Base-by-base conservation (phyloP, 441 rosid genomes). In the Pelargonium myrrhifolium region DNA sequence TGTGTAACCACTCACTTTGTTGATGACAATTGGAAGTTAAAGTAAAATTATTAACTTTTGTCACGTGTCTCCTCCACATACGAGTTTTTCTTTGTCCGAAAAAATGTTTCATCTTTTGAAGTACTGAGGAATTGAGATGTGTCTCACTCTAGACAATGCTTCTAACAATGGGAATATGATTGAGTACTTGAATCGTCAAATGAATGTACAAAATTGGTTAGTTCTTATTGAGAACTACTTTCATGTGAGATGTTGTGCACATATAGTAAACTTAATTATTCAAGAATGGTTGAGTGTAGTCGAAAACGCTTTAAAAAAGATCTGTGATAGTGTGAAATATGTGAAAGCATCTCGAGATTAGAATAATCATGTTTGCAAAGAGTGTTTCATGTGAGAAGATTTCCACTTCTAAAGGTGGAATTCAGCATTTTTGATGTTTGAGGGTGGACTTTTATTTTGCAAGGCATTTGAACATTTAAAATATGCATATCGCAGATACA, bases 241-340 rank as follows among this genome's bases (percentile, higher is more conserved):
- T n/a, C n/a, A n/a, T n/a, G n/a, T n/a, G n/a, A 20, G 70, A 1
- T 75, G 72, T 67, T 67, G 45, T 15, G 74, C 65, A 9, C 68
- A 75, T 58, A 64, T 56, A 11, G 20, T 71, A 6, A 56, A 71
- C 17, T 69, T 60, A 47, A 65, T 65, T 1, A 58, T 39, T 2
- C 51, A 55, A 51, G 68, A 72, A 2, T 67, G 68, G 15, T 2
- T 72, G 18, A 67, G 67, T 39, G 45, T 45, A 0, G 14, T 51
- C 5, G 64, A 35, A 60, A 15, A 26, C 9, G n/a, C 6, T 3
- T 67, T 4, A n/a, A 20, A 61, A 3, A 67, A 55, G 22, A n/a
- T 67, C 8, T 45, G 20, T 31, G 39, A 26, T 0, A 55, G 58
- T 3, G 22, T 71, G 4, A 61, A 24, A 1, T 65, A 66, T 71